Percentiles rank a stretch among this genome's conserved stretches.
These are phyloP conservation scores for Ascochyta pisi DNA, from an alignment of 2,329 filamentous ascomycete genomes.

Conservation along the genomic window DNA sequence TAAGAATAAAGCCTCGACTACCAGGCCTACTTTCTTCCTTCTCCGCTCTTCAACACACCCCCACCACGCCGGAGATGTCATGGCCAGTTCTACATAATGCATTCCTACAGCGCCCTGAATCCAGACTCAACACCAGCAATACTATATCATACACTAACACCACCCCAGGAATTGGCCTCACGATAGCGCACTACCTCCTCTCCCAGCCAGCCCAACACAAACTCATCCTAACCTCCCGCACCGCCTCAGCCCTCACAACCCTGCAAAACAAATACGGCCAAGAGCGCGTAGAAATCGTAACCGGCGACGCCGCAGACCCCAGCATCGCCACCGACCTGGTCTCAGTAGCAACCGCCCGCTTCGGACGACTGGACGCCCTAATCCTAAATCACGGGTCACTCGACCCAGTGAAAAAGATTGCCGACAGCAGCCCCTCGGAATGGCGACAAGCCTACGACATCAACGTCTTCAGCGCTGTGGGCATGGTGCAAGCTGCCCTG, in stretches of 20 bases:
- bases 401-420: conserved; percentile 75
- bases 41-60: background rate
- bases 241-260: conserved; percentile 60
- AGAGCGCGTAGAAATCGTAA: conserved; percentile 62
- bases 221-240: conserved; percentile 65
- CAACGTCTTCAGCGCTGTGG: conserved; percentile 85
- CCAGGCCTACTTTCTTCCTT: background rate
- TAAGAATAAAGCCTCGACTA: conserved; percentile 30
- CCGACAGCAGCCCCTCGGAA: conserved; percentile 70
- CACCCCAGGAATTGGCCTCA: conserved; percentile 64
- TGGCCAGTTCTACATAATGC: background rate
- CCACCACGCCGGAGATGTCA: background rate
- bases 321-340: conserved; percentile 66
- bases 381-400: conserved; percentile 89
- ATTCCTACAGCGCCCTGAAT: background rate
- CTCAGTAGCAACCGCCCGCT: conserved; percentile 69
- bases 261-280: conserved; percentile 55
- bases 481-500: conserved; percentile 77
- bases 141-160: background rate
- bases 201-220: conserved; percentile 60
- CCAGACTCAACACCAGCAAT: background rate
- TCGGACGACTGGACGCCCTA: conserved; percentile 77
- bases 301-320: conserved; percentile 64
- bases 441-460: conserved; percentile 81
- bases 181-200: conserved; percentile 67